Percentiles rank a stretch among this genome's conserved stretches.
These are phyloP conservation scores for Pichiaceae sp. DNA, from an alignment of 1,139 yeast species.

Conservation along the genomic window DNA sequence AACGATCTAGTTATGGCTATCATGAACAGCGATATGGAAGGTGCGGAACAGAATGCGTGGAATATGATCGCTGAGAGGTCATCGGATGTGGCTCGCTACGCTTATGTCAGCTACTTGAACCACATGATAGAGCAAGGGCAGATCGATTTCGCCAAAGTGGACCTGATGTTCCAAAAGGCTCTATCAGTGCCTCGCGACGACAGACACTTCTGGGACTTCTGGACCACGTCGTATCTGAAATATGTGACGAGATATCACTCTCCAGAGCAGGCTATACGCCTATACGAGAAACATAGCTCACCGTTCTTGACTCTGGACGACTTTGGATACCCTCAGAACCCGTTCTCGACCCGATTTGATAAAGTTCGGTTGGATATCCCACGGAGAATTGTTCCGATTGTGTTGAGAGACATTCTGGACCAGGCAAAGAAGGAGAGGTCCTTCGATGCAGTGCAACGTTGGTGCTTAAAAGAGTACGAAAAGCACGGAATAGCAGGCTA, in stretches of 20 bases:
- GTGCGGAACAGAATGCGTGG: conserved; percentile 19
- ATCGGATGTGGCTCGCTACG: conserved; percentile 13
- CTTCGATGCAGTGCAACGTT: no score
- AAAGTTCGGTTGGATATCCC: conserved; percentile 16
- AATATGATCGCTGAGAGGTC: conserved; percentile 13
- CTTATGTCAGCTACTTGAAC: conserved; percentile 20
- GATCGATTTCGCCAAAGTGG: conserved; percentile 17
- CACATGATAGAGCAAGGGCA: conserved; percentile 14
- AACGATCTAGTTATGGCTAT: conserved; percentile 19
- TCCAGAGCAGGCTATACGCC: conserved; percentile 10
- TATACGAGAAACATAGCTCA: conserved; percentile 13
- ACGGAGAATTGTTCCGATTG: conserved; percentile 10
- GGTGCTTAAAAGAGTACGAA: background rate
- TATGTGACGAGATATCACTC: conserved; percentile 19
- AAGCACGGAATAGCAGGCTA: background rate
- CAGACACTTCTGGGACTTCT: conserved; percentile 23
- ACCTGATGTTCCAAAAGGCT: conserved; percentile 14
- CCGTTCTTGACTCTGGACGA: conserved; percentile 11
- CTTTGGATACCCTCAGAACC: conserved; percentile 15
- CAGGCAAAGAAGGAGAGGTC: conserved; percentile 12
- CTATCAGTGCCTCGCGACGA: conserved; percentile 3
- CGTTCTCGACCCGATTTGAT: conserved; percentile 18
- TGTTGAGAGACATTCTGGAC: conserved; percentile 21
- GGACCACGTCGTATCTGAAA: conserved; percentile 21
- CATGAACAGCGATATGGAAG: conserved; percentile 6